These are phyloP conservation scores for Ramaria sp. DNA, from an alignment of 768 basidiomycete genomes.

Conservation along the genomic window DNA sequence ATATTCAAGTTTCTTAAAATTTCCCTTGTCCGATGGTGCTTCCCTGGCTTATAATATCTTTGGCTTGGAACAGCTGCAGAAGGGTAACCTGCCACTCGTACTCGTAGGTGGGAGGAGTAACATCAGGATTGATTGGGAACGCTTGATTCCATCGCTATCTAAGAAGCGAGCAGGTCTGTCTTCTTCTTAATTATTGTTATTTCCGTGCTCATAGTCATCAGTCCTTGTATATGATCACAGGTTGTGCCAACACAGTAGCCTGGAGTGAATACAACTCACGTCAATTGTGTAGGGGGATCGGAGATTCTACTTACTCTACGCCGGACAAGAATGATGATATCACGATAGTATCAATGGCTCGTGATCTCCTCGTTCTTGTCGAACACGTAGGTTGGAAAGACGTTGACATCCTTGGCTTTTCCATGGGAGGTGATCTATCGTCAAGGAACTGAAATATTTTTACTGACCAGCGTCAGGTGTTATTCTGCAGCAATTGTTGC, in stretches of 20 bases:
- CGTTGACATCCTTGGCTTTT: conserved; percentile 36
- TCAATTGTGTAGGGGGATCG: conserved; percentile 30
- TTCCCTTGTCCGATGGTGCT: conserved; percentile 32
- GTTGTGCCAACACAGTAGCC: conserved; percentile 6
- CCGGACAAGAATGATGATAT: conserved; percentile 24
- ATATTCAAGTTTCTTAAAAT: not conserved
- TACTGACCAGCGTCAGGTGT: conserved; percentile 21
- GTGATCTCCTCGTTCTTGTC: conserved; percentile 34
- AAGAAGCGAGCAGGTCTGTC: conserved; percentile 29
- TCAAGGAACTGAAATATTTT: not conserved
- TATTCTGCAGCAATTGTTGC: conserved; percentile 33
- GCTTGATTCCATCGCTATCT: conserved; percentile 24
- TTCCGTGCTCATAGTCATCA: conserved; percentile 10
- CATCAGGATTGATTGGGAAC: conserved; percentile 29
- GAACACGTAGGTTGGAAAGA: conserved; percentile 29
- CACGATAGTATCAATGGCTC: conserved; percentile 34
- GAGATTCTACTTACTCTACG: conserved; percentile 27
- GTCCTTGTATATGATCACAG: conserved; percentile 38
- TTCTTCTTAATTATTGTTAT: not conserved
- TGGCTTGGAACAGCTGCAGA: conserved; percentile 24
- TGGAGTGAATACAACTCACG: not conserved
- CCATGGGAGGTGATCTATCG: conserved; percentile 36
- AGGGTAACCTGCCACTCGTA: conserved; percentile 25
- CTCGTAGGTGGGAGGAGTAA: conserved; percentile 33
- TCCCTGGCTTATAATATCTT: conserved; percentile 32